Conservation (phyloP, 1,139 yeast species). For the Geotrichum klebahnii region DNA sequence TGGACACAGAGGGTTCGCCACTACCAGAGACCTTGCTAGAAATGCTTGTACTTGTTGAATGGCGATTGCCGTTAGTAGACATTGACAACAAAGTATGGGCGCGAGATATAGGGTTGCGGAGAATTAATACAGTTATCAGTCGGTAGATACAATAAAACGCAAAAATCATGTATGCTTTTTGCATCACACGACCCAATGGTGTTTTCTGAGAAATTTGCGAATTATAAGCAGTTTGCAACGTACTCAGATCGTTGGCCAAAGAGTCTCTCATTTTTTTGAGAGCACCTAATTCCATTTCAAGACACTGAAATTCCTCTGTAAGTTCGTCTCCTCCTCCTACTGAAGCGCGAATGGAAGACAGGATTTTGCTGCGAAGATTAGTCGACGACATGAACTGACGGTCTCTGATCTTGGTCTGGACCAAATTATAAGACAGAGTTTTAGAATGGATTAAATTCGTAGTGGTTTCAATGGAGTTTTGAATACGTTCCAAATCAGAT, state of each 20-base stretch:
- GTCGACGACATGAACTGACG: conserved; percentile 28
- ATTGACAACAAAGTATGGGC: conserved; percentile 15
- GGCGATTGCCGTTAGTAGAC: conserved; percentile 9
- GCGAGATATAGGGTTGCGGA: conserved; percentile 32
- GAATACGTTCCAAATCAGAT: conserved; percentile 38
- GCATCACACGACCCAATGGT: conserved; percentile 34
- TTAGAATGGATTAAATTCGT: conserved; percentile 37
- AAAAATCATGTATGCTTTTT: conserved; percentile 40
- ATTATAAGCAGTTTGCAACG: conserved; percentile 29
- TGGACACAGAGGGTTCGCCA: conserved; percentile 19
- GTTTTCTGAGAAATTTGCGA: conserved; percentile 36
- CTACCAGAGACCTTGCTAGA: conserved; percentile 5
- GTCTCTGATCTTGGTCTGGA: conserved; percentile 23
- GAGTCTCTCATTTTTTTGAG: conserved; percentile 44
- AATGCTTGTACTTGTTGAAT: not conserved
- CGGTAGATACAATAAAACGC: conserved; percentile 65
- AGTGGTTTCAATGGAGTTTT: conserved; percentile 39
- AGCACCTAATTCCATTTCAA: conserved; percentile 69
- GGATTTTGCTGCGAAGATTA: conserved; percentile 32
- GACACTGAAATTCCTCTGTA: conserved; percentile 60
- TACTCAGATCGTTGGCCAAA: conserved; percentile 36
- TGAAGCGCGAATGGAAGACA: conserved; percentile 28
- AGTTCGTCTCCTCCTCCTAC: conserved; percentile 36
- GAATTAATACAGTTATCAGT: conserved; percentile 44
- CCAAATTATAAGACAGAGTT: conserved; percentile 1